Evolutionary conservation across 768 basidiomycete genomes (phyloP).

Genomic region (Tulasnella sp.): DNA sequence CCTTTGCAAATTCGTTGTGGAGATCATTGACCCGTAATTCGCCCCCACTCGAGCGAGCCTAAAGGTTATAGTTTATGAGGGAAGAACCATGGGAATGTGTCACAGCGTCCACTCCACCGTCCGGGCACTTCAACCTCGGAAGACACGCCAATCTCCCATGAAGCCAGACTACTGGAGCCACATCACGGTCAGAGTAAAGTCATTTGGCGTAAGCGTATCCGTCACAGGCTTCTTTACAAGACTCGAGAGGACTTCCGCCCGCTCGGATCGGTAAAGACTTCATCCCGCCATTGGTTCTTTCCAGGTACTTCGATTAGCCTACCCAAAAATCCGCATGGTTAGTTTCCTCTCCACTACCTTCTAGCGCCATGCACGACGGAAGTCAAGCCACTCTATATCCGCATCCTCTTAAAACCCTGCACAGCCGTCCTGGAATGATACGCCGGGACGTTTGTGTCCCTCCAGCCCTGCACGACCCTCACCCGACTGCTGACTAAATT

Average conservation of each 20-base stretch:
- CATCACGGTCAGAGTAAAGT: slow-evolving; percentile 29
- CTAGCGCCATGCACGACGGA: too few relatives aligned
- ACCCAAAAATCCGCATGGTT: too few relatives aligned
- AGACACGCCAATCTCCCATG: slow-evolving; percentile 27
- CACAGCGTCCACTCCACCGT: slow-evolving; percentile 3
- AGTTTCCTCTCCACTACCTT: too few relatives aligned
- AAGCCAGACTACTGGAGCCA: slow-evolving; percentile 29
- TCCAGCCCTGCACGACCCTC: slow-evolving; percentile 74
- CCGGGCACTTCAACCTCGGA: slow-evolving; percentile 12
- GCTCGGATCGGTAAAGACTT: slow-evolving; percentile 18
- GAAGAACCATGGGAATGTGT: not conserved
- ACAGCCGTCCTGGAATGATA: slow-evolving; percentile 76
- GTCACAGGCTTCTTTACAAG: not conserved
- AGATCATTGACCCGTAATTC: not conserved
- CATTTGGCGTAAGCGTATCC: not conserved
- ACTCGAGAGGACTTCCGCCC: slow-evolving; percentile 4
- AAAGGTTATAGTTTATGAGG: not conserved
- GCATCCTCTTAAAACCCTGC: slow-evolving; percentile 52
- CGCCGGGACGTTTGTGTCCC: slow-evolving; percentile 81
- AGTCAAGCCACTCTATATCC: slow-evolving; percentile 55
- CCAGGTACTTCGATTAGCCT: too few relatives aligned
- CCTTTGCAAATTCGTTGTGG: slow-evolving; percentile 18
- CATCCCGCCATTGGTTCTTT: slow-evolving; percentile 28
- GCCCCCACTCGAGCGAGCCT: slow-evolving; percentile 23
- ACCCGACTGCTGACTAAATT: slow-evolving; percentile 69